These are phyloP conservation scores for Saturnispora diversa DNA, from an alignment of 805 yeast genomes.

Conservation along the genomic window DNA sequence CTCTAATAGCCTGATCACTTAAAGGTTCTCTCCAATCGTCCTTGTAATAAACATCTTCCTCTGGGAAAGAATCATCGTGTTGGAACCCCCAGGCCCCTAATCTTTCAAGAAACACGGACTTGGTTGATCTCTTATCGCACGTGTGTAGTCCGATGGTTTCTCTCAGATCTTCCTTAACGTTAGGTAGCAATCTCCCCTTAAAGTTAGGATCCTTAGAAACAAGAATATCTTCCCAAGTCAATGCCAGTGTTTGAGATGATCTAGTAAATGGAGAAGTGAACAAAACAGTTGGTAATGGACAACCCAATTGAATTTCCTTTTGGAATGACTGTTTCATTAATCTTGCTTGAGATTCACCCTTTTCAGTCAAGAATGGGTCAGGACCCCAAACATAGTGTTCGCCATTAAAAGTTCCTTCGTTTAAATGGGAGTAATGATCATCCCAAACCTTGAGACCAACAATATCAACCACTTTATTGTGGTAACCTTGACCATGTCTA, in stretches of 20 bases:
- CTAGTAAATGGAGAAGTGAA: conserved; percentile 60
- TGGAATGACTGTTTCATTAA: conserved; percentile 39
- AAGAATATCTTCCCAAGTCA: conserved; percentile 42
- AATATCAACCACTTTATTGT: conserved; percentile 45
- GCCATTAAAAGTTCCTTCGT: conserved; percentile 40
- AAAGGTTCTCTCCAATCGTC: conserved; percentile 41
- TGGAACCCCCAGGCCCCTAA: conserved; percentile 36
- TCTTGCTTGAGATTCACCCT: conserved; percentile 50
- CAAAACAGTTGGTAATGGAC: conserved; percentile 48
- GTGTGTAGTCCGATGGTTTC: conserved; percentile 55
- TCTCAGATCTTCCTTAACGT: conserved; percentile 41
- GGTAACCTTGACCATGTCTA: conserved; percentile 67
- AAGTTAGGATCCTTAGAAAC: conserved; percentile 21
- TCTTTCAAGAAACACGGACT: conserved; percentile 32
- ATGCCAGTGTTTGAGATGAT: conserved; percentile 46
- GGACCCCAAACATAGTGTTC: conserved; percentile 45
- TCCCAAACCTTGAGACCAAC: conserved; percentile 57
- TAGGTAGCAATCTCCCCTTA: conserved; percentile 20
- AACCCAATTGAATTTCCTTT: conserved; percentile 36
- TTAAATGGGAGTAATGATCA: conserved; percentile 40
- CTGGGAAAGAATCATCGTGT: conserved; percentile 37
- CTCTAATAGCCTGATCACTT: conserved; percentile 42
- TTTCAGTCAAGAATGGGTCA: conserved; percentile 49
- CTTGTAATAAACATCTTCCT: conserved; percentile 41
- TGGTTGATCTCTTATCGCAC: conserved; percentile 50